phyloP scores from a whole-genome alignment of 2,329 filamentous ascomycete species.

The Cladosporium velox region DNA sequence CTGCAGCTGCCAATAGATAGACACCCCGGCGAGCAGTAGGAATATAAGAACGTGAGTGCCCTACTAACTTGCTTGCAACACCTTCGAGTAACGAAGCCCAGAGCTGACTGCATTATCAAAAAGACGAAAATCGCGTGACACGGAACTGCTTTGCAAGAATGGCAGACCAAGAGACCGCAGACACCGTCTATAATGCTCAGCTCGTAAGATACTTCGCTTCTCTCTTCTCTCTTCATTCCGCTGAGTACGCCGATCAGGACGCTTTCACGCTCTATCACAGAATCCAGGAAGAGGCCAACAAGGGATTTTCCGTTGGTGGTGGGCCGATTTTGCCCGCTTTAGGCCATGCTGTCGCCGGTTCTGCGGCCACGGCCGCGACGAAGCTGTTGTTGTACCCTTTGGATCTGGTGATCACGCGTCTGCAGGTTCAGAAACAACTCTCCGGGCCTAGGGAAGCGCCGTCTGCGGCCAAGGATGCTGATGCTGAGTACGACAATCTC shows the following conservation, averaged over 20 bases:
- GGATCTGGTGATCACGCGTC: conserved; percentile 75
- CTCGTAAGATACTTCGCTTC: conserved; percentile 30
- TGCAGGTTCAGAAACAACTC: conserved; percentile 73
- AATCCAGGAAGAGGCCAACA: conserved; percentile 28
- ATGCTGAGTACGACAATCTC: conserved; percentile 63
- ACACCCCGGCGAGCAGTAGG: background rate
- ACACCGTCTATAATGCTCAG: conserved; percentile 29
- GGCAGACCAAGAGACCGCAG: conserved; percentile 9
- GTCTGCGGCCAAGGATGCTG: conserved; percentile 36
- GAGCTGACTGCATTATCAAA: conserved; percentile 19
- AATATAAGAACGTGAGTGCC: conserved; percentile 13
- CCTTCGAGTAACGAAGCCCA: background rate
- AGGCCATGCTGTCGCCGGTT: conserved; percentile 79
- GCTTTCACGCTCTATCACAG: conserved; percentile 34
- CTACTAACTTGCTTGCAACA: background rate
- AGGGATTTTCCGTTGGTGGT: conserved; percentile 15
- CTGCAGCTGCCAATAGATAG: conserved; percentile 4
- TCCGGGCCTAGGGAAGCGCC: conserved; percentile 41
- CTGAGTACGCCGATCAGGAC: conserved; percentile 28
- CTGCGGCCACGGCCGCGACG: conserved; percentile 74
- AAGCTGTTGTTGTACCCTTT: conserved; percentile 80
- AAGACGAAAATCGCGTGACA: background rate
- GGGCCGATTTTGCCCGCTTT: conserved; percentile 66
- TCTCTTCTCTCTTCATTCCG: conserved; percentile 24
- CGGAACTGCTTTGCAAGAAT: background rate